These are phyloP conservation scores for Backusella luteola DNA, from an alignment of 192 early-diverging fungal species.

Conservation along the genomic window DNA sequence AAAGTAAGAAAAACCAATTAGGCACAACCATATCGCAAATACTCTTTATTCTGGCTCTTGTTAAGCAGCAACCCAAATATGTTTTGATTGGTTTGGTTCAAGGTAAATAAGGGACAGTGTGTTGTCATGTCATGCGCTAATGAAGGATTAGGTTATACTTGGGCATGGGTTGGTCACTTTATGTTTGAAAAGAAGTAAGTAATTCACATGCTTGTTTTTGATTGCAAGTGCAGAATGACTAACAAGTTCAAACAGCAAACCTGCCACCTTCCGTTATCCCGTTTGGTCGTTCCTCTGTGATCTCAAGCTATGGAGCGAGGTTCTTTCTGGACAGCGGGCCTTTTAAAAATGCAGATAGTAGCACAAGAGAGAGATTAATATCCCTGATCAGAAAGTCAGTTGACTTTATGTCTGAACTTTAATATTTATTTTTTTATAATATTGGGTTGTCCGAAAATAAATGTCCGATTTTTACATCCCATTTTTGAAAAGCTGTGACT, in stretches of 20 bases:
- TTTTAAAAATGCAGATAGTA: slow-evolving; percentile 22
- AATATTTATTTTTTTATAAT: neutral
- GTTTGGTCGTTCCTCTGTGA: slow-evolving; percentile 61
- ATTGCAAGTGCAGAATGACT: neutral
- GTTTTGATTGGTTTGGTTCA: slow-evolving; percentile 38
- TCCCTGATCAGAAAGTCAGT: neutral
- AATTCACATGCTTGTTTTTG: neutral
- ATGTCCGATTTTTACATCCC: too few species aligned
- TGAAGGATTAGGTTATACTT: slow-evolving; percentile 49
- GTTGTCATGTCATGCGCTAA: neutral
- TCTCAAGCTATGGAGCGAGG: slow-evolving; percentile 51
- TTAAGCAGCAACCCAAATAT: slow-evolving; percentile 29
- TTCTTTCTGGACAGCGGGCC: slow-evolving; percentile 39
- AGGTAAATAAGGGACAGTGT: slow-evolving; percentile 10
- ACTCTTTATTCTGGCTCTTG: slow-evolving; percentile 28
- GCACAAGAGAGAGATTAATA: neutral
- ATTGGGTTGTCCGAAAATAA: too few species aligned
- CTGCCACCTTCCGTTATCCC: slow-evolving; percentile 72
- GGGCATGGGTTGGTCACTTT: slow-evolving; percentile 71
- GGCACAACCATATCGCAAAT: neutral
- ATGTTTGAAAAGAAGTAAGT: slow-evolving; percentile 55
- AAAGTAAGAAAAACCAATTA: neutral
- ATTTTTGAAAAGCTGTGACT: too few species aligned
- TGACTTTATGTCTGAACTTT: neutral
- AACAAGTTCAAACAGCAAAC: slow-evolving; percentile 44